These are phyloP conservation scores for Globisporangium canariense DNA, from an alignment of 352 stramenopile species.

Conservation along the genomic window DNA sequence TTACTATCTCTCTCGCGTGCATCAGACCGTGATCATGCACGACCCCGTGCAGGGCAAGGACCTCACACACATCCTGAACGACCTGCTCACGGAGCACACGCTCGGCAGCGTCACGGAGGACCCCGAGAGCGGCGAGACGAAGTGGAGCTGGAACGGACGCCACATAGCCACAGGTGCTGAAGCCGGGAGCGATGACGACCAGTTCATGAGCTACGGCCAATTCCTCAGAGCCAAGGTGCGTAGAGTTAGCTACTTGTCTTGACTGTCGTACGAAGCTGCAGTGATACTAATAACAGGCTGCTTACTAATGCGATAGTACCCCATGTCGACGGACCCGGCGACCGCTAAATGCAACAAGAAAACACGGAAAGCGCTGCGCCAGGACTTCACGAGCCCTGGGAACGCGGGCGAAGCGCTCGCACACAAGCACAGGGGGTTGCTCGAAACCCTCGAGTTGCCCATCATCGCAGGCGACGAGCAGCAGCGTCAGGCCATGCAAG, in stretches of 20 bases:
- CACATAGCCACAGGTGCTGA: neutral
- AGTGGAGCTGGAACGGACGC: constrained; percentile 50
- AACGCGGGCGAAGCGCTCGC: constrained; percentile 47
- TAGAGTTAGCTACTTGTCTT: neutral
- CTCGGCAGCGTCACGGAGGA: constrained; percentile 24
- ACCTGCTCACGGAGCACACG: constrained; percentile 62
- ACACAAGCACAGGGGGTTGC: constrained; percentile 37
- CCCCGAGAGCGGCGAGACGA: constrained; percentile 15
- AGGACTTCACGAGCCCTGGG: constrained; percentile 55
- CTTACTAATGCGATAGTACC: constrained; percentile 32
- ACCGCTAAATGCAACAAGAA: constrained; percentile 58
- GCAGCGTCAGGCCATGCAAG: neutral
- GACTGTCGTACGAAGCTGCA: neutral
- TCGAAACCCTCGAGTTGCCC: constrained; percentile 47
- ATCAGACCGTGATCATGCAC: constrained; percentile 75
- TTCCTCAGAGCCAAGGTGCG: constrained; percentile 61
- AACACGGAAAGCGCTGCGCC: constrained; percentile 52
- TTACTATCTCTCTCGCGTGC: too few relatives aligned
- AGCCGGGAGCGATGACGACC: constrained; percentile 1
- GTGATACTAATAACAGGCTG: neutral
- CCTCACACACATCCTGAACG: constrained; percentile 69
- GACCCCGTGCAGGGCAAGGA: constrained; percentile 77
- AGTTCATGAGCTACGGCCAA: constrained; percentile 46
- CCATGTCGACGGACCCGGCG: constrained; percentile 40
- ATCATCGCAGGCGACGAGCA: neutral